A percentile compares a stretch with the other conserved stretches of the same genome.
Evolutionary conservation across 225 moss, liverwort and hornwort genomes (phyloP).

Genomic region (Physcomitrium patens): DNA sequence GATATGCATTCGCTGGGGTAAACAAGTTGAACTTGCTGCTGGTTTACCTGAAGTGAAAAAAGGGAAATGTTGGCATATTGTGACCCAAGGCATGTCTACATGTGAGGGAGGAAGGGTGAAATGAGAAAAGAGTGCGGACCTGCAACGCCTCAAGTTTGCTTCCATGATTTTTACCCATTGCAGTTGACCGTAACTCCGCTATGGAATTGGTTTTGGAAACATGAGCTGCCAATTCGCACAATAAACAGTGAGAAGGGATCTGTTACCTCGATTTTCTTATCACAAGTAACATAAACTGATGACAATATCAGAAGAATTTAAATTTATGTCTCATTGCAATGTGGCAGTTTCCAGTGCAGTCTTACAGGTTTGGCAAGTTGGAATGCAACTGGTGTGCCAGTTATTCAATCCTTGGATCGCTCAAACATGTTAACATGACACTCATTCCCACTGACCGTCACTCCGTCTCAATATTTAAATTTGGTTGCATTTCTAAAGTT

Average conservation of each 20-base stretch:
- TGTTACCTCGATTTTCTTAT: neutral
- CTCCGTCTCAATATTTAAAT: neutral
- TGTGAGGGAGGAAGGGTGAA: neutral
- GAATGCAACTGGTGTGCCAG: neutral
- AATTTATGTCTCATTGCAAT: neutral
- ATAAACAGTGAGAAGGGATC: constrained; percentile 1
- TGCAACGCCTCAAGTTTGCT: constrained; percentile 32
- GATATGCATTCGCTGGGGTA: neutral
- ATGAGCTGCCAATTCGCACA: constrained; percentile 34
- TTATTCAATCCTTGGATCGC: neutral
- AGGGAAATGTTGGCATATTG: neutral
- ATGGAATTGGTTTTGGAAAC: constrained; percentile 42
- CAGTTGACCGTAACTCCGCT: constrained; percentile 36
- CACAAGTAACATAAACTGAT: neutral
- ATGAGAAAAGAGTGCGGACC: constrained; percentile 11
- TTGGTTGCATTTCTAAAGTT: neutral
- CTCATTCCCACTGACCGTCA: neutral
- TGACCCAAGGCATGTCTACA: neutral
- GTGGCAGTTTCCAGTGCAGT: neutral
- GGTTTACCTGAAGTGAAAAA: neutral
- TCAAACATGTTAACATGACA: neutral
- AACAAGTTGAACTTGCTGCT: neutral
- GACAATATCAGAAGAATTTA: neutral
- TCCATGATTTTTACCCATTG: constrained; percentile 21
- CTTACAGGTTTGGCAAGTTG: neutral